Percentiles rank a stretch among this genome's conserved stretches.
phyloP scores from a whole-genome alignment of 192 early-diverging fungal genomes.

The Paraglomus occultum region DNA sequence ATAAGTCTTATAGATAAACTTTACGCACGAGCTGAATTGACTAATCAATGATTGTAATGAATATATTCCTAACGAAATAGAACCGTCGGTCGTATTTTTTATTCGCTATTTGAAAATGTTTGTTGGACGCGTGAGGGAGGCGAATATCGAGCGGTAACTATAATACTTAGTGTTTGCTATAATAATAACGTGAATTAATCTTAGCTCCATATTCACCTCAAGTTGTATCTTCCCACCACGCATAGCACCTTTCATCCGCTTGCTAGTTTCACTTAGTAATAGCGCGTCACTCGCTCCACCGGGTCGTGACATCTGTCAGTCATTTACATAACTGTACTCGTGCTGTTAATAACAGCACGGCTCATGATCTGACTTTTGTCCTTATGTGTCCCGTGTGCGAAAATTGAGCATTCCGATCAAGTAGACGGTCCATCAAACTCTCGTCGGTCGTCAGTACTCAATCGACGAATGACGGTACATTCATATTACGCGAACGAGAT shows the following conservation, averaged over 20 bases:
- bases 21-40: not conserved
- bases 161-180: not conserved
- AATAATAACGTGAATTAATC: not conserved
- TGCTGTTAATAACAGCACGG: not conserved
- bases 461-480: constrained; percentile 84
- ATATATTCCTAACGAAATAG: constrained; percentile 97
- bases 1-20: not conserved
- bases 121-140: constrained; percentile 89
- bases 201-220: too few species aligned
- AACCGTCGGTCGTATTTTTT: constrained; percentile 97
- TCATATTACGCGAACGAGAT: constrained; percentile 96
- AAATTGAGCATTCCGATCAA: constrained; percentile 72
- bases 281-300: constrained; percentile 75
- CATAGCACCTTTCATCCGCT: constrained; percentile 92
- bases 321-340: not conserved
- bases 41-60: constrained; percentile 41
- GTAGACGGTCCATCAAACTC: constrained; percentile 81
- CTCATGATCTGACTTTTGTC: constrained; percentile 15
- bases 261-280: constrained; percentile 84
- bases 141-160: constrained; percentile 65
- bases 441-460: constrained; percentile 96
- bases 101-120: constrained; percentile 93
- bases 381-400: constrained; percentile 68
- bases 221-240: constrained; percentile 89
- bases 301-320: constrained; percentile 52